Evolutionary conservation across 805 yeast genomes (phyloP), one percentile per base, ranked within the genome.

Genomic region (Candida cerambycidarum): DNA sequence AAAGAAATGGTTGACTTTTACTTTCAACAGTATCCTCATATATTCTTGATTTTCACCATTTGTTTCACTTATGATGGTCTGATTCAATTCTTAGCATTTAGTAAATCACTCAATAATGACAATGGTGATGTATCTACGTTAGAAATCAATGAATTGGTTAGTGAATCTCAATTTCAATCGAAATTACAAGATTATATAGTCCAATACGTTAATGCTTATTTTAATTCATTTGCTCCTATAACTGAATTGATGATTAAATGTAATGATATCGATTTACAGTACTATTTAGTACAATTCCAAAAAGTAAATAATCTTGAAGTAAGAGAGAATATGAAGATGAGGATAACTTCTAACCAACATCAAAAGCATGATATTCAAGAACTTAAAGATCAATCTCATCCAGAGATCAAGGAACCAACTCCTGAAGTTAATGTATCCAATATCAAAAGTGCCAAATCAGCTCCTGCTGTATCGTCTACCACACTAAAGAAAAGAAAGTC

Each of bases 1-100:
- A 67, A 76, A 6, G 66, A 71, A 9, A 53, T 50, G 61, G 42
- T 46, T 4, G 14, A 33, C 7, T 42, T 44, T 39, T 49, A 49
- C 19, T 46, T 49, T 24, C 45, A 49, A 15, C 43, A 39, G 32
- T 38, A 44, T 31, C 28, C 28, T 3, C 38, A 40, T 17, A 38
- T 46, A 16, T 49, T 42, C 32, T 38, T 49, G 11, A 30, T 49
- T n/a, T 42, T 49, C 17, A 39, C 42, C 4, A 51, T 46, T 4
- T 33, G 27, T 28, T 46, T 38, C 33, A 55, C 66, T 9, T 40
- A 46, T 6, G 51, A 56, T 3, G 54, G 53, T 2, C 46, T 57
- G 9, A 53, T 69, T 21, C 55, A 48, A 15, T 25, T 42, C 6
- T 47, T 52, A 12, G 53, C 41, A 11, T 49, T 36, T 17, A 46